Percentiles rank a stretch among this genome's conserved stretches.
phyloP scores from a whole-genome alignment of 805 yeast species.

The Saccharomycopsis guyanensis region DNA sequence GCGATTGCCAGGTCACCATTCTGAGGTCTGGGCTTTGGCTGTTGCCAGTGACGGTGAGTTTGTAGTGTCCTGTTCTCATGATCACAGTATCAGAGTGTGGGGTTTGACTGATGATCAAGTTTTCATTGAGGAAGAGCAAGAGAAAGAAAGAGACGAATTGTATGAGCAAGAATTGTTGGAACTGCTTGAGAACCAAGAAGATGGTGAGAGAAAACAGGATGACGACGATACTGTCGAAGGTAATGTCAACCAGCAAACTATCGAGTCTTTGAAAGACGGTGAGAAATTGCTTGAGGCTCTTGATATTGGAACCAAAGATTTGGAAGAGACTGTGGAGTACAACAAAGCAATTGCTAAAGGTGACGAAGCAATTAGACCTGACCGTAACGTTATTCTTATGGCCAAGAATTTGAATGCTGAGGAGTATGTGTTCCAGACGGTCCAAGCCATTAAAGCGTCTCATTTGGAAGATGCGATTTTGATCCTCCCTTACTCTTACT shows the following conservation, averaged over 20 bases:
- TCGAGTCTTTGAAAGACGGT: conserved; percentile 90
- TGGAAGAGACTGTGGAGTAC: conserved; percentile 49
- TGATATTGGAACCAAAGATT: conserved; percentile 70
- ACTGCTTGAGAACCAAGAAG: conserved; percentile 56
- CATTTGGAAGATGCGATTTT: conserved; percentile 90
- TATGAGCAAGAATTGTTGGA: conserved; percentile 76
- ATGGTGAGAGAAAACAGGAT: conserved; percentile 32
- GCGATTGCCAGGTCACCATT: conserved; percentile 76
- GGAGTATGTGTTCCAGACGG: conserved; percentile 66
- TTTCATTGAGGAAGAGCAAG: conserved; percentile 95
- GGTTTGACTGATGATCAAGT: conserved; percentile 88
- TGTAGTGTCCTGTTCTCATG: conserved; percentile 82
- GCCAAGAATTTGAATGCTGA: conserved; percentile 64
- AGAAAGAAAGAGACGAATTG: conserved; percentile 87
- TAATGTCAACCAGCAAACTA: conserved; percentile 71
- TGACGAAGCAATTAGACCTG: conserved; percentile 50
- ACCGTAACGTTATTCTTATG: conserved; percentile 60
- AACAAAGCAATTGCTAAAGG: conserved; percentile 27
- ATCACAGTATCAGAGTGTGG: conserved; percentile 92
- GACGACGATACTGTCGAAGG: conserved; percentile 42
- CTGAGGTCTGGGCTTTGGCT: conserved; percentile 92
- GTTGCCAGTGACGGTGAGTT: conserved; percentile 63
- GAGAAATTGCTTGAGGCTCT: conserved; percentile 88
- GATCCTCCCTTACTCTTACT: conserved; percentile 84
- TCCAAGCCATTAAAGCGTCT: conserved; percentile 65